Evolutionary conservation across 305 asterid genomes (phyloP), one percentile per base, ranked within the genome.

Genomic region (Fraxinus velutina): DNA sequence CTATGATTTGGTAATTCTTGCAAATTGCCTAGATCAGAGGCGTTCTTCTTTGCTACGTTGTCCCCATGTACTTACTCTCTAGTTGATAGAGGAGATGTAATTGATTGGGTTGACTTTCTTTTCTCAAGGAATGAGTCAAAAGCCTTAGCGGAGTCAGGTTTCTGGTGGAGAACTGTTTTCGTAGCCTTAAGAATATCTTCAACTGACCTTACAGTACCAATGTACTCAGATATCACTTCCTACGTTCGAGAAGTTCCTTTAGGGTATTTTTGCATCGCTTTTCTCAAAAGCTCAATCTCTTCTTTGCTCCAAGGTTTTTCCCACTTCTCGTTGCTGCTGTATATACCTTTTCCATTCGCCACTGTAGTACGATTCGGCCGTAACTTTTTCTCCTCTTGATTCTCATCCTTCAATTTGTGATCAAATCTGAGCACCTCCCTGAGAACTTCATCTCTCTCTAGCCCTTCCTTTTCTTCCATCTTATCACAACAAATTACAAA

Each of bases 111-210:
- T 77, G 92, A 90, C 89, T 95, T 94, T 82, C 99, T 88, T 88
- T 92, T 95, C 89, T 93, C 98, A 9, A 95, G 98, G 80, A 95
- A 95, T 22, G 97, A 90, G 87, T 95, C 98, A 7, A 95, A 95
- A 82, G 97, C 95, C 84, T 95, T 93, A 19, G 93, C 89, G 39
- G 97, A 89, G 85, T 95, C 96, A 0, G 95, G 98, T 86, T 95
- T 94, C 86, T 94, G 97, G 39, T 94, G 93, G 72, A 95, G 97
- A 83, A 93, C 97, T 1, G 97, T 90, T 88, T 94, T 95, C 13
- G 97, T 92, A 83, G 98, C 99, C 91, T 89, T 95, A 19, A 94
- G 91, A 89, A 95, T 95, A 90, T 92, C 98, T 84, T 95, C 99
- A 77, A 95, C 96, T 29, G 97, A 91, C 84, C 99, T 87, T 24